phyloP scores from a whole-genome alignment of 805 yeast genomes.

The Myxozyma monticola region DNA sequence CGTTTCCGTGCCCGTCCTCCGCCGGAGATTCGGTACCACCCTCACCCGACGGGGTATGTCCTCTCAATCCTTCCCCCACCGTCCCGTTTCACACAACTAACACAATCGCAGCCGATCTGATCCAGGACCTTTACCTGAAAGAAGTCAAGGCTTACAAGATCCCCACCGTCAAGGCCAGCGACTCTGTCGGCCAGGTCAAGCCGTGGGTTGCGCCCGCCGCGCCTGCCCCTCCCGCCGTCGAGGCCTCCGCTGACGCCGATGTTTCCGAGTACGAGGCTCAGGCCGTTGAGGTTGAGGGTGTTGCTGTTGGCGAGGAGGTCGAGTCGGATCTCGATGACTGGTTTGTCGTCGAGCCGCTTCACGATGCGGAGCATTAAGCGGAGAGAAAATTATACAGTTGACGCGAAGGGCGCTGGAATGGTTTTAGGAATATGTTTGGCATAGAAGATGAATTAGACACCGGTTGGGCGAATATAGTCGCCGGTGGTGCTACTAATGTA shows the following conservation, averaged over 20 bases:
- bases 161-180: slow-evolving; percentile 66
- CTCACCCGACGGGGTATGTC: slow-evolving; percentile 26
- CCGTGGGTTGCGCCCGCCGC: slow-evolving; percentile 80
- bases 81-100: neutral
- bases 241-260: slow-evolving; percentile 67
- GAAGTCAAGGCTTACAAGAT: slow-evolving; percentile 91
- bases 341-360: slow-evolving; percentile 46
- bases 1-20: slow-evolving; percentile 18
- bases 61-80: neutral
- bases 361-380: slow-evolving; percentile 40
- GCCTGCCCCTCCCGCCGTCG: slow-evolving; percentile 64
- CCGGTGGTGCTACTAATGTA: no score
- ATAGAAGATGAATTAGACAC: no score
- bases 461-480: no score
- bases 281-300: slow-evolving; percentile 69
- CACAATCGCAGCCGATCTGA: slow-evolving; percentile 48
- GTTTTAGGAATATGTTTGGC: no score
- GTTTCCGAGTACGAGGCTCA: slow-evolving; percentile 59
- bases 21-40: slow-evolving; percentile 26
- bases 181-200: slow-evolving; percentile 75
- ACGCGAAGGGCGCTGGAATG: no score
- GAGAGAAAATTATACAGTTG: no score
- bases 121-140: slow-evolving; percentile 81
- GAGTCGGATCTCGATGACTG: slow-evolving; percentile 36
- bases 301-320: slow-evolving; percentile 50